A percentile compares a stretch with the other conserved stretches of the same genome.
phyloP scores from a whole-genome alignment of 2,329 filamentous ascomycete genomes.

The Hymenoscyphus scutula region DNA sequence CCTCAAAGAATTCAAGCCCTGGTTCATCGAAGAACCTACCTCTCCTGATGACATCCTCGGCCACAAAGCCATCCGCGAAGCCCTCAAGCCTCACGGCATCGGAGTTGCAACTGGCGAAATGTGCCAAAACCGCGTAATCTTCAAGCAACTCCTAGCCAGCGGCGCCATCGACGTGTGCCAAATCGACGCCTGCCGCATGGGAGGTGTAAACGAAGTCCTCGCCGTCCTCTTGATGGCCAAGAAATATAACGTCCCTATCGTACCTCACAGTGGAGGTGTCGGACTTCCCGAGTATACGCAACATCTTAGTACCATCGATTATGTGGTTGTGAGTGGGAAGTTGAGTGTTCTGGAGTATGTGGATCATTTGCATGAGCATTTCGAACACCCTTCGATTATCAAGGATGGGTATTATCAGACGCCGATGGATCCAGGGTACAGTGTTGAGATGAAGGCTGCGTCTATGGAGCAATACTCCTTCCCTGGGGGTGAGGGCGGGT shows the following conservation, averaged over 20 bases:
- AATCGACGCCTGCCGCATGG: conserved; percentile 85
- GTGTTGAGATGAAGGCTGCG: conserved; percentile 87
- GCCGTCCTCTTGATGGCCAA: conserved; percentile 85
- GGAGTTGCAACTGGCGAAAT: conserved; percentile 91
- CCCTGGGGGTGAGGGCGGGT: conserved; percentile 74
- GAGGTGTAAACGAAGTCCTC: conserved; percentile 87
- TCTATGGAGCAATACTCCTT: conserved; percentile 80
- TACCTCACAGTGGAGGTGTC: conserved; percentile 86
- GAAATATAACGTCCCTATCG: conserved; percentile 70
- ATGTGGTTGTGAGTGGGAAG: conserved; percentile 81
- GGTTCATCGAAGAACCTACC: conserved; percentile 95
- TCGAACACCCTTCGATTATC: conserved; percentile 76
- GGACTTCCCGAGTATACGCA: conserved; percentile 92
- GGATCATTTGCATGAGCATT: conserved; percentile 92
- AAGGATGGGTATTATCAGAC: conserved; percentile 87
- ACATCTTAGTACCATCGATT: conserved; percentile 89
- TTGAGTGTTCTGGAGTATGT: conserved; percentile 85
- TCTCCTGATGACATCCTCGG: conserved; percentile 86
- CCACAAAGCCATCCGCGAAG: conserved; percentile 80
- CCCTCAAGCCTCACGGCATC: conserved; percentile 70
- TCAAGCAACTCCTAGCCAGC: conserved; percentile 82
- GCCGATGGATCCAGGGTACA: conserved; percentile 79
- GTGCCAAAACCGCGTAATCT: conserved; percentile 92
- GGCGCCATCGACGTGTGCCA: conserved; percentile 86
- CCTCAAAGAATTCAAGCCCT: conserved; percentile 78